Percentiles rank a stretch among this genome's conserved stretches.
These are phyloP conservation scores for Cercospora zeae-maydis DNA, from an alignment of 2,329 filamentous ascomycete genomes.

Conservation along the genomic window DNA sequence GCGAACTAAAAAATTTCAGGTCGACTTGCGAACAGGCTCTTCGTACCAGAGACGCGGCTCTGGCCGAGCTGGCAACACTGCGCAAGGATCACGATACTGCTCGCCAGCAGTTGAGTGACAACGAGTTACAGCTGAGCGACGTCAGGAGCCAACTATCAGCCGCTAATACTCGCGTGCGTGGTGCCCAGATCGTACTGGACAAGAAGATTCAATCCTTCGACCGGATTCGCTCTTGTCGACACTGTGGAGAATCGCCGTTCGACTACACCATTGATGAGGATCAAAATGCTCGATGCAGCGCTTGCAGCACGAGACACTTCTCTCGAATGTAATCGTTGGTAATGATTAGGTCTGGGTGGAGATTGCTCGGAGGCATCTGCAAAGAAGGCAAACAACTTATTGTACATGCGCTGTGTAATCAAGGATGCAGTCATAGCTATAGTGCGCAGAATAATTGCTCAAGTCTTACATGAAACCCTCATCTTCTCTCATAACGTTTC, in stretches of 20 bases:
- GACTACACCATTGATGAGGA: not conserved
- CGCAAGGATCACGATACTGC: not conserved
- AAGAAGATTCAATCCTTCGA: not conserved
- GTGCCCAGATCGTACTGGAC: not conserved
- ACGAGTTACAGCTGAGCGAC: not conserved
- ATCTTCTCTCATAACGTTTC: slow-evolving; percentile 35
- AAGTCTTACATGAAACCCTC: not conserved
- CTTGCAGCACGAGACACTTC: not conserved
- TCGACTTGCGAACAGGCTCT: not conserved
- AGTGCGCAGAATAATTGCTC: not conserved
- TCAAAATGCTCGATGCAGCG: not conserved
- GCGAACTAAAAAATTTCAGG: not conserved
- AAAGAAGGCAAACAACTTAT: not conserved
- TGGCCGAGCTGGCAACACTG: not conserved
- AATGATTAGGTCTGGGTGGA: too few species aligned
- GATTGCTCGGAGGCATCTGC: not conserved
- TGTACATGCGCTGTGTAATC: not conserved
- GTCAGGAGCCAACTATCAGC: not conserved
- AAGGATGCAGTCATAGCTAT: not conserved
- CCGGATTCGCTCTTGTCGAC: not conserved
- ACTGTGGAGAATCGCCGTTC: not conserved
- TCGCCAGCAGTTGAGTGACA: not conserved
- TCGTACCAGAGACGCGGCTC: not conserved
- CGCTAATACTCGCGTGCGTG: not conserved
- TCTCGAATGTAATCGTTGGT: too few species aligned